phyloP scores from a whole-genome alignment of 192 early-diverging fungal species.

The Coemansia brasiliensis region DNA sequence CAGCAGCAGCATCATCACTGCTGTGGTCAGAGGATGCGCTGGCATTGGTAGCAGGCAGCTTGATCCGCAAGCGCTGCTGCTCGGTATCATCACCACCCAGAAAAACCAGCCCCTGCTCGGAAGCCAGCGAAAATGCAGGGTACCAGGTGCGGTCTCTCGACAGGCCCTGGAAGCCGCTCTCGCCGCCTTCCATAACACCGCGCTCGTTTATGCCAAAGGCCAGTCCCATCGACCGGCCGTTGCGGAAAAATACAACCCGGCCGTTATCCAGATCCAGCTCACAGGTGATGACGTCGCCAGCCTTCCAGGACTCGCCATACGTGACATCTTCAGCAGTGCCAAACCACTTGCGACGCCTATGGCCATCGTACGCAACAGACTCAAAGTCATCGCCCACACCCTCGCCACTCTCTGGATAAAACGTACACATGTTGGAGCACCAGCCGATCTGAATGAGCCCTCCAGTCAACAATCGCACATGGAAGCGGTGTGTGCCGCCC shows the following conservation, averaged over 20 bases:
- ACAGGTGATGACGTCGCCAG: slow-evolving; percentile 32
- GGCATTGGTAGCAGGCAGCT: neutral
- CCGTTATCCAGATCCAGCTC: slow-evolving; percentile 47
- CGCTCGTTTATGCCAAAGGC: slow-evolving; percentile 35
- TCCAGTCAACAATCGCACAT: slow-evolving; percentile 34
- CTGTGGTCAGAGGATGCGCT: neutral
- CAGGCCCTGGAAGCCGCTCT: slow-evolving; percentile 25
- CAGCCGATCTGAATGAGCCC: slow-evolving; percentile 50
- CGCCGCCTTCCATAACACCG: slow-evolving; percentile 24
- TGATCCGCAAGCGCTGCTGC: slow-evolving; percentile 11
- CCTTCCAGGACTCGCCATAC: slow-evolving; percentile 48
- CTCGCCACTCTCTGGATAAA: slow-evolving; percentile 47
- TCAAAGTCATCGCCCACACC: slow-evolving; percentile 52
- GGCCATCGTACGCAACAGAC: slow-evolving; percentile 46
- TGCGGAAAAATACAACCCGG: slow-evolving; percentile 40
- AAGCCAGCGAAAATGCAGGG: slow-evolving; percentile 45
- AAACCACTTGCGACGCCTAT: slow-evolving; percentile 40
- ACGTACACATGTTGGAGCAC: slow-evolving; percentile 44
- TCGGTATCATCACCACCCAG: slow-evolving; percentile 18
- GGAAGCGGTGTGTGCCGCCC: slow-evolving; percentile 45
- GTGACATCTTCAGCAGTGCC: slow-evolving; percentile 26
- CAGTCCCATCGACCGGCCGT: slow-evolving; percentile 37
- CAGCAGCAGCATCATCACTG: neutral
- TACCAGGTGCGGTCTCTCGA: slow-evolving; percentile 44
- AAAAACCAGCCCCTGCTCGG: slow-evolving; percentile 46